Evolutionary conservation across 1,139 yeast genomes (phyloP), one percentile per base, ranked within the genome.

Genomic region (Protomyces inouyei): DNA sequence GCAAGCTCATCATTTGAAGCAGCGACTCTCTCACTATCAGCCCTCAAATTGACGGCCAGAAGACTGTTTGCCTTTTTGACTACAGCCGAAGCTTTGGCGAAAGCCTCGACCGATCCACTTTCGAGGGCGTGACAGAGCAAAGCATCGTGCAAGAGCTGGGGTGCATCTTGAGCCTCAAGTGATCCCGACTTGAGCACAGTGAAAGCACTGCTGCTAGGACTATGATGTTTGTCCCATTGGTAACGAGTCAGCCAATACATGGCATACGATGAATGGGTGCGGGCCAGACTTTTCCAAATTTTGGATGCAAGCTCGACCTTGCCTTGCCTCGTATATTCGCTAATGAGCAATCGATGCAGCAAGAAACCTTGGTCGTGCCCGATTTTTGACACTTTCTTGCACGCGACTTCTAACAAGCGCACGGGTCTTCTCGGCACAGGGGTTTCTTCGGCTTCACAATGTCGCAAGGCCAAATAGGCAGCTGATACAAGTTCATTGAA

Each of bases 231-330:
- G 66, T 79, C 82, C 73, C 80, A 78, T 4, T 78, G 76, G 54
- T 75, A 72, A 8, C 79, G 78, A 63, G 73, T 76, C 6, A 83
- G 66, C 87, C 87, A 85, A 10, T 80, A 76, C 32, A 80, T 83
- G 16, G 78, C 72, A 66, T 80, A 79, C 3, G 70, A 66, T 0
- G 72, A 67, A 64, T 76, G 80, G 0, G 65, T 69, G 2, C 71
- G 70, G 3, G 78, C 65, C 37, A 83, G 68, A n/a, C 63, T 60
- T 1, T 71, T 67, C 64, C 81, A 68, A 1, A 76, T 65, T 0
- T 64, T 56, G 14, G 75, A 67, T 0, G 82, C 82, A 35, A 66
- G 67, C 10, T 36, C 61, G 10, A 65, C 28, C 16, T 63, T 45
- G 14, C 66, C 68, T n/a, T 32, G 48, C 37, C 55, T 32, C 2